Evolutionary conservation across 257 asterid genomes (phyloP), one percentile per base, ranked within the genome.

Genomic region (Lantana camara): DNA sequence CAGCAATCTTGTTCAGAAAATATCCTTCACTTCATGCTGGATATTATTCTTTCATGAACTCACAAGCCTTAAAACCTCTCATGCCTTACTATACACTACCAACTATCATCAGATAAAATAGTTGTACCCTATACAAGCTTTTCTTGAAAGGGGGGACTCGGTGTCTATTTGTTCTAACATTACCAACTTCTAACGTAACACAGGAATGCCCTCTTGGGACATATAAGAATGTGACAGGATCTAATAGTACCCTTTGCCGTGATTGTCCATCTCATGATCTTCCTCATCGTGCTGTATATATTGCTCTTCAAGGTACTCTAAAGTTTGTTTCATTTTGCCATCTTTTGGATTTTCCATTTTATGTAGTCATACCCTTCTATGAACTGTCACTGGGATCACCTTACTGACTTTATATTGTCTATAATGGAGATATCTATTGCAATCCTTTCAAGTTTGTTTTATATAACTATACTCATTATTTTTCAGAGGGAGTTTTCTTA

Each of bases 121-220:
- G 56, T 9, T 49, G 56, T 49, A 3, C 16, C 8, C 56, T 49
- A 32, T 50, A 9, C 57, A 50, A 23, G 57, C 17, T 50, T 50
- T 21, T 50, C 17, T 50, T 50, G 30, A 44, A 19, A 35, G 48
- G 32, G 27, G 49, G 7, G 21, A 7, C 56, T 13, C 3, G 41
- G n/a, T 53, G 16, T 23, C 54, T 58, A 20, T 60, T n/a, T 73
- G 14, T 17, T 17, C 20, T 16, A 9, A 64, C 45, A 35, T 19
- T 63, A 10, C 63, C 49, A 63, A 64, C 61, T 68, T 27, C 37
- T 70, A 68, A 56, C 64, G 32, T 53, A 6, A 21, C n/a, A n/a
- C 87, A 90, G 97, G 97, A 90, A 79, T 90, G 97, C 77, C 97
- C 97, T 21, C 72, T 87, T 68, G 97, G 97, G 69, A 87, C 96